These are phyloP conservation scores for Colletotrichum echinochloae DNA, from an alignment of 2,329 filamentous ascomycete species.

Conservation along the genomic window DNA sequence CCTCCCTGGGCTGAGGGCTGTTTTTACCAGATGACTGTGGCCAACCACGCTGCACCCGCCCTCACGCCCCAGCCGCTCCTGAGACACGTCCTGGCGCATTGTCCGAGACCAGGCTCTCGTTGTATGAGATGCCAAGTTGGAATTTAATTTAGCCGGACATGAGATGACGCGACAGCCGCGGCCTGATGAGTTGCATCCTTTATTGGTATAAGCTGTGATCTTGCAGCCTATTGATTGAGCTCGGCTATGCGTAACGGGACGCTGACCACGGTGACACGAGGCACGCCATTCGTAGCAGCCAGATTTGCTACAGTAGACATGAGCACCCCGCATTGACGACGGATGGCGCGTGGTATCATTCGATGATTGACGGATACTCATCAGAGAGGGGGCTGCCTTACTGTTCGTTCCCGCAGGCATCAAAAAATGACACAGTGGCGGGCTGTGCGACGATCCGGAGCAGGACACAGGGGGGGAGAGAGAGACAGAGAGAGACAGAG, in stretches of 20 bases:
- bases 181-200: neutral
- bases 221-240: neutral
- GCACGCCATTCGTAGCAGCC: neutral
- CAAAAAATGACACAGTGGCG: neutral
- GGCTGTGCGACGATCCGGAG: neutral
- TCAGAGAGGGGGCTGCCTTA: neutral
- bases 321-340: neutral
- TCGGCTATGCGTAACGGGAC: too few relatives aligned
- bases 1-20: constrained; percentile 1
- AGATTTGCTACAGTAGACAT: neutral
- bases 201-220: neutral
- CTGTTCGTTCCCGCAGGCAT: constrained; percentile 2
- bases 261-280: neutral
- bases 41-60: neutral
- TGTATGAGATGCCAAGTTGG: neutral
- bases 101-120: neutral
- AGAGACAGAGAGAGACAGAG: too few relatives aligned
- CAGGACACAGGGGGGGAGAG: neutral
- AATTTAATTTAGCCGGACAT: neutral
- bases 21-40: neutral
- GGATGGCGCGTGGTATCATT: constrained; percentile 1
- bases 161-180: neutral
- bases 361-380: neutral
- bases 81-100: neutral
- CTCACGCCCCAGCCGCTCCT: neutral